phyloP scores from a whole-genome alignment of 1,139 yeast species.

The Saccharomyces hybrid region DNA sequence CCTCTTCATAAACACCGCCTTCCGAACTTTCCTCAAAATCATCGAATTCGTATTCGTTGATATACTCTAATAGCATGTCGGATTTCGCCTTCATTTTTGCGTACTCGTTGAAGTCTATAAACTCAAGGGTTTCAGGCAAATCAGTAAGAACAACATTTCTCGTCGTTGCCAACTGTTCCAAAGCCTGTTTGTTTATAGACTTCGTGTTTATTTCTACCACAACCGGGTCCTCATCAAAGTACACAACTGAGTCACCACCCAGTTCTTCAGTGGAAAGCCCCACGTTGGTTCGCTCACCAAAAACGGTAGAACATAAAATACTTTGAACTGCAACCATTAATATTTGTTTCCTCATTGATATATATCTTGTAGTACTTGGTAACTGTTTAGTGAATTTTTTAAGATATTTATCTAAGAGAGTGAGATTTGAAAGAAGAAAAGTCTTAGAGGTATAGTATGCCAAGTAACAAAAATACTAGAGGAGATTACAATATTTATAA shows the following conservation, averaged over 20 bases:
- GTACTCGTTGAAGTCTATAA: conserved; percentile 18
- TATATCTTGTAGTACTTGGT: neutral
- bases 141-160: conserved; percentile 23
- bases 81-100: conserved; percentile 14
- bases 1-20: conserved; percentile 7
- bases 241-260: conserved; percentile 16
- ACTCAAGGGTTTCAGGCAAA: conserved; percentile 22
- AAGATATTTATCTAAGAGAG: neutral
- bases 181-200: conserved; percentile 15
- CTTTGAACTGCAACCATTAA: neutral
- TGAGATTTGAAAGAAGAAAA: neutral
- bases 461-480: neutral
- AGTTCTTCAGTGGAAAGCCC: conserved; percentile 18
- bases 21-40: conserved; percentile 5
- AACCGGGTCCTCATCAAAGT: conserved; percentile 9
- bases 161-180: conserved; percentile 14
- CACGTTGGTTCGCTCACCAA: conserved; percentile 12
- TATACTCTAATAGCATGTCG: conserved; percentile 5
- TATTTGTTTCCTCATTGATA: conserved; percentile 12
- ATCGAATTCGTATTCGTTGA: conserved; percentile 6
- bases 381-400: neutral
- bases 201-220: conserved; percentile 18
- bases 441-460: neutral
- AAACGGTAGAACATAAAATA: conserved; percentile 4
- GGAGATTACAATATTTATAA: neutral